A percentile compares a stretch with the other conserved stretches of the same genome.
Evolutionary conservation across 2,329 filamentous ascomycete species (phyloP).

Genomic region (Calonectria ilicicola): DNA sequence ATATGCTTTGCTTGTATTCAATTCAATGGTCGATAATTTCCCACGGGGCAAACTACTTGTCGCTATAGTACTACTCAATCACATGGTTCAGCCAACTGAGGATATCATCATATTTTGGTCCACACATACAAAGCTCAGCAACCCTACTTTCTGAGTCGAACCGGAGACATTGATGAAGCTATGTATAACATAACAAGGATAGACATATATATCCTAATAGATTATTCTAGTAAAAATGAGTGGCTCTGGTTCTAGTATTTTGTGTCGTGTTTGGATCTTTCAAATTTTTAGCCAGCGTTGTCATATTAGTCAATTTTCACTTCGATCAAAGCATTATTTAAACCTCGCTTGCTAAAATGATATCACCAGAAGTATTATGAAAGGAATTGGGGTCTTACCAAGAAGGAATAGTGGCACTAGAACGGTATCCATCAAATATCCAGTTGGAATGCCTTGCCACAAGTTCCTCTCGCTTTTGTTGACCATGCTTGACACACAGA

Average conservation of each 20-base stretch:
- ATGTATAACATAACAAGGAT: too few relatives aligned
- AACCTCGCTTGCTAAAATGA: background rate
- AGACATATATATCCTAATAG: background rate
- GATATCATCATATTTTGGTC: background rate
- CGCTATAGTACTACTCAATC: background rate
- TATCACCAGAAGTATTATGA: background rate
- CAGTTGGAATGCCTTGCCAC: too few relatives aligned
- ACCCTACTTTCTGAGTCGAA: background rate
- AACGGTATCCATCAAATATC: background rate
- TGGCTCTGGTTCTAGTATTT: background rate
- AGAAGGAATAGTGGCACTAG: background rate
- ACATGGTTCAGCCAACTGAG: background rate
- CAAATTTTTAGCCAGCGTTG: background rate
- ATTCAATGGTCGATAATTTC: background rate
- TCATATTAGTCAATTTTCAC: too few relatives aligned
- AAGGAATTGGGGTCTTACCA: background rate
- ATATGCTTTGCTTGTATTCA: constrained; percentile 12
- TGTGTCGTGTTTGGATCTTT: background rate
- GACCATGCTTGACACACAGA: background rate
- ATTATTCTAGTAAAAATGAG: background rate
- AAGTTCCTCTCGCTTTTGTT: background rate
- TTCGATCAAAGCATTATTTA: background rate
- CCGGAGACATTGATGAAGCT: background rate
- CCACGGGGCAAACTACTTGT: background rate
- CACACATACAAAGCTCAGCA: background rate